phyloP scores from a whole-genome alignment of 2,329 filamentous ascomycete genomes.

The Leptographium lundbergii region DNA sequence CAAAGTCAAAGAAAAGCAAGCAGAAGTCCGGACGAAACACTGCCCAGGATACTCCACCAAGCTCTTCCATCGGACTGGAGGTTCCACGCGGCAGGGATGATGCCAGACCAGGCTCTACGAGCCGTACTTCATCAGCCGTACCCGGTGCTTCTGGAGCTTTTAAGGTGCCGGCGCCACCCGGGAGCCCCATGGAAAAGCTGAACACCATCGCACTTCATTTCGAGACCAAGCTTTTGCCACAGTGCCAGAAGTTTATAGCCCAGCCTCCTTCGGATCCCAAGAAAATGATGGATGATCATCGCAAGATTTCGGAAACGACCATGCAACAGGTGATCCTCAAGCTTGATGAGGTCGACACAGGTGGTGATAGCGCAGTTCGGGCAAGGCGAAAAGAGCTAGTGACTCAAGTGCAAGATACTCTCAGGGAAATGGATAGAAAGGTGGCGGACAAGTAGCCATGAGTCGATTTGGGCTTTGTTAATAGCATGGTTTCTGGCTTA shows the following conservation, averaged over 20 bases:
- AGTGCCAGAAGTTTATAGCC: slow-evolving; percentile 48
- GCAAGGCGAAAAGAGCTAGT: slow-evolving; percentile 58
- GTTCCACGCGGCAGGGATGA: slow-evolving; percentile 21
- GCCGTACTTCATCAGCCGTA: background rate
- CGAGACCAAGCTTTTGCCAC: slow-evolving; percentile 48
- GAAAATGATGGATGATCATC: slow-evolving; percentile 62
- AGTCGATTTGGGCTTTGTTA: background rate
- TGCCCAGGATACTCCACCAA: slow-evolving; percentile 21
- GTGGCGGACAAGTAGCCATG: background rate
- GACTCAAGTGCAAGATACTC: slow-evolving; percentile 53
- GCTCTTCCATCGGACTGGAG: slow-evolving; percentile 19
- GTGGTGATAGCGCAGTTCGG: slow-evolving; percentile 53
- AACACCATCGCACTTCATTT: slow-evolving; percentile 55
- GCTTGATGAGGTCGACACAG: slow-evolving; percentile 62
- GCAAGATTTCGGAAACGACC: slow-evolving; percentile 61
- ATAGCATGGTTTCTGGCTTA: too few species aligned
- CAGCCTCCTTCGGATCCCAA: slow-evolving; percentile 52
- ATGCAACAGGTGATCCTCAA: slow-evolving; percentile 67
- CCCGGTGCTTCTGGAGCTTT: slow-evolving; percentile 12
- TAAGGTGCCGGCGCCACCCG: slow-evolving; percentile 22
- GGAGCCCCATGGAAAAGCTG: slow-evolving; percentile 46
- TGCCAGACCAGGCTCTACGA: background rate
- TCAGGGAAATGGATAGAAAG: slow-evolving; percentile 49
- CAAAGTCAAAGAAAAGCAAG: slow-evolving; percentile 28
- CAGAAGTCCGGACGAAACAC: slow-evolving; percentile 29